Conservation (phyloP, 345 rosid genomes). For the Euphorbia peplus region DNA sequence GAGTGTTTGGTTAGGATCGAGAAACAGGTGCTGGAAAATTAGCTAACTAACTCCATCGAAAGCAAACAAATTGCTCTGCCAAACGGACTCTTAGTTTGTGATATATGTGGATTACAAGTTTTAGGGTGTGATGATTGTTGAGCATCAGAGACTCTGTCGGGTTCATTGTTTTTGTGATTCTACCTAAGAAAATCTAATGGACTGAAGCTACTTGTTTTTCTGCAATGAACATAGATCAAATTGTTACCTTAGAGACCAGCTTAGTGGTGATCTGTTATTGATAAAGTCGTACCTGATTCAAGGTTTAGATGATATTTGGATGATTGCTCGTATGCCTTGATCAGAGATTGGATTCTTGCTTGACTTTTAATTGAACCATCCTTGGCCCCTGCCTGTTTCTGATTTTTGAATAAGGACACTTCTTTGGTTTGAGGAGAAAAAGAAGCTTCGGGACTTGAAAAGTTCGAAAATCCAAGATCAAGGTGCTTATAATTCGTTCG, state of each 20-base stretch:
- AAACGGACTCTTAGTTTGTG: not conserved
- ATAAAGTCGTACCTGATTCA: not conserved
- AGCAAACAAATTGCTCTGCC: too few relatives aligned
- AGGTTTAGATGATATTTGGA: not conserved
- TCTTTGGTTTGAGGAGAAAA: not conserved
- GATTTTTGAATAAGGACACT: not conserved
- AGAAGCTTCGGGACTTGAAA: not conserved
- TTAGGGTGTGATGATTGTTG: too few relatives aligned
- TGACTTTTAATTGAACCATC: not conserved
- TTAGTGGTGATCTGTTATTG: not conserved
- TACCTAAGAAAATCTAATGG: not conserved
- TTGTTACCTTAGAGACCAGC: not conserved
- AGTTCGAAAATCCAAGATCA: not conserved
- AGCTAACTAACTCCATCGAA: too few relatives aligned
- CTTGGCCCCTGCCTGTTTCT: not conserved
- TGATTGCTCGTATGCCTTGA: not conserved
- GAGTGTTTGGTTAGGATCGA: too few relatives aligned
- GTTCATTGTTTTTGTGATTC: not conserved
- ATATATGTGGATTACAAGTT: not conserved
- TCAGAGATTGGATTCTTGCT: not conserved
- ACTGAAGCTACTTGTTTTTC: not conserved
- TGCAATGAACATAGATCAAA: not conserved
- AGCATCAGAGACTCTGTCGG: not conserved
- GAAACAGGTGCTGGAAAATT: too few relatives aligned
- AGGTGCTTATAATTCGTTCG: not conserved